Evolutionary conservation across 2,329 filamentous ascomycete genomes (phyloP).

Genomic region (Trichoderma hamatum): DNA sequence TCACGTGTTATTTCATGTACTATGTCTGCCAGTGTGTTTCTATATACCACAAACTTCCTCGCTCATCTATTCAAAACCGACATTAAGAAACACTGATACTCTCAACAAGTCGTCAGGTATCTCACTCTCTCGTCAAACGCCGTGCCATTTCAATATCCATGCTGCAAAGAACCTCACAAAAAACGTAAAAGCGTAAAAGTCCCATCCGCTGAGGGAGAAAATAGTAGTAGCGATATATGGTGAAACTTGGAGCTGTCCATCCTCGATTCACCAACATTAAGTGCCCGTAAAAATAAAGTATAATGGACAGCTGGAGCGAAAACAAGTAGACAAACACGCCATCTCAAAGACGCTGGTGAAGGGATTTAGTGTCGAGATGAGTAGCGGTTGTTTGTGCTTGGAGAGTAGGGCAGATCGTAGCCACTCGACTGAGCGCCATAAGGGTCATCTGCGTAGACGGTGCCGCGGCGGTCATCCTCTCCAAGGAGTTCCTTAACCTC

Average conservation of each 20-base stretch:
- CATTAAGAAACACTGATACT: conserved; percentile 17
- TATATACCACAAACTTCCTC: background rate
- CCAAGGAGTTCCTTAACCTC: conserved; percentile 90
- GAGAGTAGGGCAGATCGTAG: conserved; percentile 57
- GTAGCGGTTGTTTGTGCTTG: conserved; percentile 46
- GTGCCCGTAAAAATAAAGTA: background rate
- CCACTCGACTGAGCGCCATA: conserved; percentile 60
- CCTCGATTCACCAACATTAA: conserved; percentile 4
- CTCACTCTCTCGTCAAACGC: conserved; percentile 30
- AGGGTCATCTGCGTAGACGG: conserved; percentile 71
- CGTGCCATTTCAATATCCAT: conserved; percentile 32
- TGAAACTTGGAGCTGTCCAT: background rate
- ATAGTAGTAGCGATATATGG: background rate
- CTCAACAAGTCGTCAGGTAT: conserved; percentile 22
- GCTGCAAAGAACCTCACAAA: conserved; percentile 13
- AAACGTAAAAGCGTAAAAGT: conserved; percentile 27
- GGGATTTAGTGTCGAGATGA: conserved; percentile 50
- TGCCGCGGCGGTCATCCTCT: conserved; percentile 76
- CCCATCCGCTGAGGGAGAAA: background rate
- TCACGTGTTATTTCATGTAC: conserved; percentile 1
- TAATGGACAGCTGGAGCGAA: background rate
- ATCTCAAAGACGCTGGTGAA: conserved; percentile 2
- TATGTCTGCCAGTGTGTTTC: background rate
- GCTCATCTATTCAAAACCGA: background rate
- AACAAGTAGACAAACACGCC: conserved; percentile 26